A percentile compares a stretch with the other conserved stretches of the same genome.
Conservation (phyloP, 352 stramenopile species). For the Pseudoperonospora humuli region DNA sequence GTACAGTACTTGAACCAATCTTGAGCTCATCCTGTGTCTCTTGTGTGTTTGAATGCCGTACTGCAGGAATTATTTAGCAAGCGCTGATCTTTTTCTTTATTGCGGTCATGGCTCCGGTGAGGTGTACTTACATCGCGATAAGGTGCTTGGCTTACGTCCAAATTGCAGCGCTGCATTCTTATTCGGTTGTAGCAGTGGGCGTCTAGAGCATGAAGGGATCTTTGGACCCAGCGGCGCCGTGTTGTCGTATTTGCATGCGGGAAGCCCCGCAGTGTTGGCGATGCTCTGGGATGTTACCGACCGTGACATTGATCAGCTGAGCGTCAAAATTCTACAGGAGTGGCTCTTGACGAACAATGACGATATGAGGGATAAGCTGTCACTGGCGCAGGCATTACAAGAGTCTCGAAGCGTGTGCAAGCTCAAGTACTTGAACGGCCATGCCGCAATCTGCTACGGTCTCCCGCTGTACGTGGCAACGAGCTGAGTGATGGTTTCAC, state of each 20-base stretch:
- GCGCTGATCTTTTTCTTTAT: conserved; percentile 92
- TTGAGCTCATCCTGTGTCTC: conserved; percentile 2
- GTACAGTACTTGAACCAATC: background rate
- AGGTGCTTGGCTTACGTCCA: conserved; percentile 49
- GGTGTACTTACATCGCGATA: conserved; percentile 80
- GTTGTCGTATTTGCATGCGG: conserved; percentile 89
- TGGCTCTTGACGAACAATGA: conserved; percentile 59
- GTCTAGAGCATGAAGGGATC: conserved; percentile 70
- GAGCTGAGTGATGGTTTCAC: conserved; percentile 7
- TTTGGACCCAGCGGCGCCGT: conserved; percentile 94
- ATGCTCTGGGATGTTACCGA: conserved; percentile 99
- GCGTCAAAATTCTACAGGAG: conserved; percentile 45
- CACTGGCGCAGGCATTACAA: conserved; percentile 66
- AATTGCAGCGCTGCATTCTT: conserved; percentile 85
- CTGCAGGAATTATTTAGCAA: conserved; percentile 36
- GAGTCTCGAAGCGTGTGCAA: conserved; percentile 86
- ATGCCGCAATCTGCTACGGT: conserved; percentile 93
- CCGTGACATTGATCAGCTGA: conserved; percentile 94
- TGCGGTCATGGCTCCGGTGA: conserved; percentile 96
- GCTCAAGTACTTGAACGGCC: conserved; percentile 91
- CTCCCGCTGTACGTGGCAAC: conserved; percentile 61
- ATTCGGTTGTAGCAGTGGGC: conserved; percentile 96
- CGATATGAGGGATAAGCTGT: conserved; percentile 16
- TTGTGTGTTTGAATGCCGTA: background rate
- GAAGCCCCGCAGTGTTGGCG: conserved; percentile 91